Percentiles rank a stretch among this genome's conserved stretches.
Evolutionary conservation across 2,329 filamentous ascomycete genomes (phyloP).

Genomic region (Parafenestella ontariensis): DNA sequence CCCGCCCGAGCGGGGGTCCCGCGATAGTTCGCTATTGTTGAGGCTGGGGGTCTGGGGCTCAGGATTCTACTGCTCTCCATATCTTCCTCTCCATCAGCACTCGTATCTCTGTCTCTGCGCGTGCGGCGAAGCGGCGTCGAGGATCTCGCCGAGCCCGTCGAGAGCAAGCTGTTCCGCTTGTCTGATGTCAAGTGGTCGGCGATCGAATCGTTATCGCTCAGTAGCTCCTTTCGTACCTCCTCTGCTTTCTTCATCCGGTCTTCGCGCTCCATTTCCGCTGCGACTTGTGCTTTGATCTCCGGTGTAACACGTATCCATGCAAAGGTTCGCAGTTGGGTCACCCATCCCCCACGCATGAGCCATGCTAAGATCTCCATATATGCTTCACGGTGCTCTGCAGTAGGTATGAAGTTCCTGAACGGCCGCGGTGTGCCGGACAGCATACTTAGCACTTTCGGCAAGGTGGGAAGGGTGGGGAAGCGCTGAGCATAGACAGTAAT

Average conservation of each 20-base stretch:
- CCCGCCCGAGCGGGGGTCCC: conserved; percentile 37
- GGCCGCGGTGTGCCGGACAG: conserved; percentile 81
- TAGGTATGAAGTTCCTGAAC: conserved; percentile 84
- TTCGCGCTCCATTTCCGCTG: conserved; percentile 68
- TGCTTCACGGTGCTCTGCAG: conserved; percentile 81
- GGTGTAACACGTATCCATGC: conserved; percentile 85
- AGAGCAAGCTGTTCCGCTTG: conserved; percentile 42
- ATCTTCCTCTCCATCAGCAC: conserved; percentile 27
- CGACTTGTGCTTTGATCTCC: conserved; percentile 82
- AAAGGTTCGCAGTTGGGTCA: conserved; percentile 90
- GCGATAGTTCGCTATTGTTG: conserved; percentile 30
- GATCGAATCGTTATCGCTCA: conserved; percentile 41
- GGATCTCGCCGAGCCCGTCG: conserved; percentile 30
- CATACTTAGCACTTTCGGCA: conserved; percentile 86
- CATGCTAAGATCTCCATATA: conserved; percentile 94
- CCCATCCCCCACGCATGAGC: conserved; percentile 91
- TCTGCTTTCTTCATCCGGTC: conserved; percentile 39
- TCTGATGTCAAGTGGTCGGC: conserved; percentile 38
- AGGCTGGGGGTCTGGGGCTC: conserved; percentile 28
- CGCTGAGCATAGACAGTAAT: conserved; percentile 74
- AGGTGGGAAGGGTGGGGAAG: conserved; percentile 82
- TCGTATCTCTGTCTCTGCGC: conserved; percentile 26
- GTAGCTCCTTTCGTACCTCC: conserved; percentile 34
- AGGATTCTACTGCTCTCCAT: conserved; percentile 40
- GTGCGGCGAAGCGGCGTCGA: conserved; percentile 39